phyloP scores from a whole-genome alignment of 2,329 filamentous ascomycete species.

The Fusarium subtropicale region DNA sequence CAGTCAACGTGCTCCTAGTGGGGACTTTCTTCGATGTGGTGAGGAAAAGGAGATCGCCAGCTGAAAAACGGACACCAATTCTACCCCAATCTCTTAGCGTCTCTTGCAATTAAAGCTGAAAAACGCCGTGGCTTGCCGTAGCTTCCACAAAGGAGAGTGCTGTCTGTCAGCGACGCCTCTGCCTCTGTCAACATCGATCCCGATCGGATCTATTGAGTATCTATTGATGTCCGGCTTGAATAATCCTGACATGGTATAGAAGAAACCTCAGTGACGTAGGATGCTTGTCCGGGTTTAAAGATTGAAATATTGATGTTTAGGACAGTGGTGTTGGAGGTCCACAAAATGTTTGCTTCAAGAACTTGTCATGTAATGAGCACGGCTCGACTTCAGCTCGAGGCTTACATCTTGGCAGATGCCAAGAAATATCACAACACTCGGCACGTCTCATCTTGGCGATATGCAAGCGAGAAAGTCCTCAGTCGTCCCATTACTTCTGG shows the following conservation, averaged over 20 bases:
- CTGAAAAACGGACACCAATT: constrained; percentile 10
- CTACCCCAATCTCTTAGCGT: constrained; percentile 15
- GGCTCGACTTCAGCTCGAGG: not conserved
- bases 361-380: not conserved
- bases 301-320: not conserved
- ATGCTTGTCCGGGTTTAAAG: not conserved
- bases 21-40: not conserved
- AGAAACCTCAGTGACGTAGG: not conserved
- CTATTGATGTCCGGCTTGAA: constrained; percentile 8
- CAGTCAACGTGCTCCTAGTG: not conserved
- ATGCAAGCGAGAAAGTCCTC: not conserved
- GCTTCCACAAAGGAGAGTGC: constrained; percentile 11
- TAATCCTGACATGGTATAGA: not conserved
- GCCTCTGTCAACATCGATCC: not conserved
- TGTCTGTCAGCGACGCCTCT: not conserved
- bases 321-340: not conserved
- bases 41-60: not conserved
- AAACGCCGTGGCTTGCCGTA: constrained; percentile 17
- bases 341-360: constrained; percentile 20
- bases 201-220: constrained; percentile 12
- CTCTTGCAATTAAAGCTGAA: not conserved
- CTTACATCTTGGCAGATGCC: not conserved
- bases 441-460: not conserved
- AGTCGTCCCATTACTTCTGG: not conserved
- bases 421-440: not conserved